Conservation (phyloP, 2,329 filamentous ascomycete genomes). For the Alternaria gansuensis region DNA sequence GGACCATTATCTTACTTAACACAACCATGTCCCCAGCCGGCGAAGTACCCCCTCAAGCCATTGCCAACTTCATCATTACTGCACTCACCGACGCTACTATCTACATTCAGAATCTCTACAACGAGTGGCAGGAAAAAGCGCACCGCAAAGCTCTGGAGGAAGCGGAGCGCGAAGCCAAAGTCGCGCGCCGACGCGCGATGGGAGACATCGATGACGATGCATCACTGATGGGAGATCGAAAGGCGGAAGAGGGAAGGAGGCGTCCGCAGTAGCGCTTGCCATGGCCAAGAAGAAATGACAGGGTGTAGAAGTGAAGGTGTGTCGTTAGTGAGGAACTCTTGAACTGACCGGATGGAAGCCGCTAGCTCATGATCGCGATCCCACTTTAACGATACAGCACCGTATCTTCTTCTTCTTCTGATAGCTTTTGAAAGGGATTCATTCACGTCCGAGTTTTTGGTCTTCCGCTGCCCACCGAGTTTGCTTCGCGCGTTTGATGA, state of each 20-base stretch:
- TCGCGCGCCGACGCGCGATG: not conserved
- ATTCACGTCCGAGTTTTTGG: too few relatives aligned
- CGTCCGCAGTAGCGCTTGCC: not conserved
- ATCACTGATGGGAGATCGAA: slow-evolving; percentile 1
- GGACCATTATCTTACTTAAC: too few relatives aligned
- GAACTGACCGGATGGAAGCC: too few relatives aligned
- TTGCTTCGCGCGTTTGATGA: too few relatives aligned
- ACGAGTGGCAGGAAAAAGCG: not conserved
- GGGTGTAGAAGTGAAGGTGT: not conserved
- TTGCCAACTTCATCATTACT: not conserved
- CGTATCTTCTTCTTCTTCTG: too few relatives aligned
- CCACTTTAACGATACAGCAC: too few relatives aligned
- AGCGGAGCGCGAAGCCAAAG: too few relatives aligned
- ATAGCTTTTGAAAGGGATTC: too few relatives aligned
- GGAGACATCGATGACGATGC: not conserved
- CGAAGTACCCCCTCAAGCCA: not conserved
- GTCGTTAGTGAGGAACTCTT: not conserved
- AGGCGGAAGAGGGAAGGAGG: not conserved
- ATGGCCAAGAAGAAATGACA: too few relatives aligned
- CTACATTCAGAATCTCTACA: not conserved
- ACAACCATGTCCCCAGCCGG: not conserved
- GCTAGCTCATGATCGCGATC: too few relatives aligned
- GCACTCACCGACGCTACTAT: not conserved
- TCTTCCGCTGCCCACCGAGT: too few relatives aligned
- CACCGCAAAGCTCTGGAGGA: rapidly evolving